Evolutionary conservation across 352 stramenopile species (phyloP).

Genomic region (Globisporangium camurandrum): DNA sequence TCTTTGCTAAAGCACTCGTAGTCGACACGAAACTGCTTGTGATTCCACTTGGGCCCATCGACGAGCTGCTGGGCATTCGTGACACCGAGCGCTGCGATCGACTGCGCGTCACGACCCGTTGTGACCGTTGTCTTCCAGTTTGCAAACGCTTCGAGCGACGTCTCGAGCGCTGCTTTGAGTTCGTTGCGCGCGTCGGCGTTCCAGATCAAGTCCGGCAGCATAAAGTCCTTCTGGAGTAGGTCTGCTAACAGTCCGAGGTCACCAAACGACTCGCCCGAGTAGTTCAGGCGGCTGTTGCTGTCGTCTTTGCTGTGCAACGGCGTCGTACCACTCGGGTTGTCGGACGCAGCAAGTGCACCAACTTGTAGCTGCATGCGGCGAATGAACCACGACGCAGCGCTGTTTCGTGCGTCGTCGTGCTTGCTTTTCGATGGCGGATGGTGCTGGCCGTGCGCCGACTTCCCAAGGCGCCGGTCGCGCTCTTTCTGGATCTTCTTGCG

Average conservation of each 20-base stretch:
- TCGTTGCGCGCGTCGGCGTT: slow-evolving; percentile 48
- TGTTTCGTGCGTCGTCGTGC: slow-evolving; percentile 12
- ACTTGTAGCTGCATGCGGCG: slow-evolving; percentile 61
- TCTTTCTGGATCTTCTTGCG: slow-evolving; percentile 61
- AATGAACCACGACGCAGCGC: slow-evolving; percentile 51
- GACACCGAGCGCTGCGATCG: slow-evolving; percentile 9
- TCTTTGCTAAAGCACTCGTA: slow-evolving; percentile 63
- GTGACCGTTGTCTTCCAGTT: slow-evolving; percentile 23
- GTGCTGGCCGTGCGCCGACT: slow-evolving; percentile 15
- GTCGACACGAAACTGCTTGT: slow-evolving; percentile 51
- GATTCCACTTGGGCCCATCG: slow-evolving; percentile 48
- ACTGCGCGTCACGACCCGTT: slow-evolving; percentile 6
- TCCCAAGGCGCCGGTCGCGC: slow-evolving; percentile 24
- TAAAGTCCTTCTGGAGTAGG: slow-evolving; percentile 63
- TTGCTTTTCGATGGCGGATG: slow-evolving; percentile 23
- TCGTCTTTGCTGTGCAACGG: slow-evolving; percentile 32
- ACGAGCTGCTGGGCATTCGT: slow-evolving; percentile 16
- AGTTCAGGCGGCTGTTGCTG: slow-evolving; percentile 54
- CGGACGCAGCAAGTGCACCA: slow-evolving; percentile 29
- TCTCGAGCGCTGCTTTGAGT: slow-evolving; percentile 38
- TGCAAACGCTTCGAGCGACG: slow-evolving; percentile 41
- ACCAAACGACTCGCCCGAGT: slow-evolving; percentile 56
- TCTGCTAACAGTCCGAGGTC: slow-evolving; percentile 61
- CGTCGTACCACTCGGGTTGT: slow-evolving; percentile 12
- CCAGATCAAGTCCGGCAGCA: slow-evolving; percentile 78